A percentile compares a stretch with the other conserved stretches of the same genome.
Conservation (phyloP, 2,329 filamentous ascomycete species). For the Cercospora citrullina region DNA sequence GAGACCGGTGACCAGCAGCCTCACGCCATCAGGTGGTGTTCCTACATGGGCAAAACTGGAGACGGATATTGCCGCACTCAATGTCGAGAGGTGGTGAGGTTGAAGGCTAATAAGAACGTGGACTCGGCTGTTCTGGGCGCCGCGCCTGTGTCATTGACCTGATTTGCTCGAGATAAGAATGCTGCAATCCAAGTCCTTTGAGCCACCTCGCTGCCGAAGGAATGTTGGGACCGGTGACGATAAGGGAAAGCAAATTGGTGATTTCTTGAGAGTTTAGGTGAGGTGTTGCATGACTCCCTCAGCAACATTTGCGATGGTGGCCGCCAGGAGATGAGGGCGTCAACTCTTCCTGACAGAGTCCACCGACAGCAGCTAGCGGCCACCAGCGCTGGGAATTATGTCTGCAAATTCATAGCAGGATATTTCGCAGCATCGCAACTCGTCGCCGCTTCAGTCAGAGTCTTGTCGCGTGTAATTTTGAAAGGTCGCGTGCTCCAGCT, state of each 20-base stretch:
- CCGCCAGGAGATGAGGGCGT: not conserved
- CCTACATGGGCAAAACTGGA: not conserved
- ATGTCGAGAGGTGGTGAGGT: not conserved
- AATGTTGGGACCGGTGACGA: not conserved
- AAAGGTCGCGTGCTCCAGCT: not conserved
- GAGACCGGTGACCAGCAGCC: not conserved
- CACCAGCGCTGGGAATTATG: not conserved
- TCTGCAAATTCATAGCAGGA: not conserved
- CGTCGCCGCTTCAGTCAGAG: not conserved
- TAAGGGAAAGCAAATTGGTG: not conserved
- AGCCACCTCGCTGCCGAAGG: not conserved
- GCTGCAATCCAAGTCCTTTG: not conserved
- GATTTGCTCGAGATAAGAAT: slow-evolving; percentile 13
- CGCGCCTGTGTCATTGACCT: not conserved
- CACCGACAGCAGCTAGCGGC: not conserved
- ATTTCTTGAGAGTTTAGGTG: not conserved
- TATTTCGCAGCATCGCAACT: not conserved
- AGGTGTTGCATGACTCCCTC: not conserved
- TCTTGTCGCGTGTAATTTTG: not conserved
- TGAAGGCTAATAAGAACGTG: not conserved
- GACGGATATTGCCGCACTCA: not conserved
- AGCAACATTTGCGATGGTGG: not conserved
- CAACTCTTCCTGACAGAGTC: not conserved
- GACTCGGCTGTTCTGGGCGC: slow-evolving; percentile 7
- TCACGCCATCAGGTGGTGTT: not conserved